A percentile compares a stretch with the other conserved stretches of the same genome.
phyloP scores from a whole-genome alignment of 1,139 yeast species.

The Taphrina pruni region DNA sequence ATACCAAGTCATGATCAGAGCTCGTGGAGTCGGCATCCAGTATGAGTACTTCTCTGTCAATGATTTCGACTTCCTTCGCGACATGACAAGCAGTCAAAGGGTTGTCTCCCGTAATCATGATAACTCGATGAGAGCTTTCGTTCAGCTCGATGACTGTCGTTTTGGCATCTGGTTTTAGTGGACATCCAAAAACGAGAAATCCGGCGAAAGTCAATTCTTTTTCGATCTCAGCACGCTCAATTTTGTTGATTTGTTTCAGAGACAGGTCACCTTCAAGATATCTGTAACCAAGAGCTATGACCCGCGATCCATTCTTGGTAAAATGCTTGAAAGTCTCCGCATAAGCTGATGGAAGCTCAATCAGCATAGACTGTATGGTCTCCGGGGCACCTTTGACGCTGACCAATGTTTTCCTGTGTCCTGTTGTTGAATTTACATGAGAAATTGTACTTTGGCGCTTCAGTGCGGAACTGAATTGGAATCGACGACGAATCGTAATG shows the following conservation, averaged over 20 bases:
- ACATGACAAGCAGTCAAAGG: conserved; percentile 98
- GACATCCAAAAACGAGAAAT: conserved; percentile 95
- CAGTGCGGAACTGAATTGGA: conserved; percentile 94
- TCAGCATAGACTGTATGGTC: conserved; percentile 80
- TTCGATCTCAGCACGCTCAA: conserved; percentile 79
- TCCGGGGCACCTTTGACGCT: conserved; percentile 99
- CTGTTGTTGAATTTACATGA: conserved; percentile 52
- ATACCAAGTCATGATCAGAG: conserved; percentile 65
- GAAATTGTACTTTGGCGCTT: conserved; percentile 94
- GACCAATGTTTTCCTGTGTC: conserved; percentile 65
- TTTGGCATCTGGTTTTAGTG: conserved; percentile 89
- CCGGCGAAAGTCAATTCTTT: conserved; percentile 80
- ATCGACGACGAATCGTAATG: conserved; percentile 82
- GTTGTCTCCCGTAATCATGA: conserved; percentile 99
- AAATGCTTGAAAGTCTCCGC: conserved; percentile 87
- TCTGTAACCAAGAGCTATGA: conserved; percentile 89
- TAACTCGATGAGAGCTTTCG: conserved; percentile 90
- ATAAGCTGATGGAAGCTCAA: conserved; percentile 73
- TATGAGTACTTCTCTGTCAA: conserved; percentile 80
- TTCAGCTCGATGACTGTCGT: conserved; percentile 90
- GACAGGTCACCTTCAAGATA: conserved; percentile 57
- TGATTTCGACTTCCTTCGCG: conserved; percentile 89
- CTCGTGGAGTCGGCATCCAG: conserved; percentile 78
- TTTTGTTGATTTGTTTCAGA: conserved; percentile 40
- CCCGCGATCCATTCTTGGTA: conserved; percentile 96